Base-by-base conservation (phyloP, 1,284 basidiomycete genomes). In the Ganoderma resinaceum region DNA sequence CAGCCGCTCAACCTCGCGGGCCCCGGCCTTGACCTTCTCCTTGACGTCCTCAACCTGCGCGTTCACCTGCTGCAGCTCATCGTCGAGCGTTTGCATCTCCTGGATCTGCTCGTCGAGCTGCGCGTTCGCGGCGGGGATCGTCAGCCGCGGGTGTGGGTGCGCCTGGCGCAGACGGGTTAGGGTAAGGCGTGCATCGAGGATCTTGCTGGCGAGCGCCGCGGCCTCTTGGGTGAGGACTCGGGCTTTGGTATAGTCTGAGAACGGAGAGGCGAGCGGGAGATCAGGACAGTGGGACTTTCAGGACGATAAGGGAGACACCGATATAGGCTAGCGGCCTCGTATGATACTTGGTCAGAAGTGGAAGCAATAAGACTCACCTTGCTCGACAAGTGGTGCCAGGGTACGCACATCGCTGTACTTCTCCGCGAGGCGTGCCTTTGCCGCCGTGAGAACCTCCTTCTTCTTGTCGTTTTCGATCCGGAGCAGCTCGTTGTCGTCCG, bases 161-260 rank as follows among this genome's bases (percentile, higher is more conserved):
- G 89, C 87, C 68, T 94, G 90, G 37, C 93, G 89, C 9, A 95
- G 87, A 1, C 95, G 88, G 11, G 90, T 91, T 46, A 95, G 83
- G 6, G 91, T 87, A 3, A 95, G 86, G 49, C 92, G 90, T 57
- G 94, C 89, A 75, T 95, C 93, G 63, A 93, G 86, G 70, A 95
- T 94, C 77, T 92, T 87, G 73, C 92, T 90, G 18, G 89, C 85
- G 3, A 94, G 85, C 0, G 82, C 74, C 23, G 87, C 80, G 2
- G 90, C 89, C 71, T 89, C 87, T 9, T 84, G 80, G 0, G 89
- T 85, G 7, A 87, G 77, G 2, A 82, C 77, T 57, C 86, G 87
- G 0, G 88, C 85, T 70, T 84, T 86, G 58, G 82, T 77, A 72
- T 89, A 91, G 71, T 92, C 92, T 92, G n/a, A n/a, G n/a, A n/a